These are phyloP conservation scores for Perkinsela sp. DNA, from an alignment of 208 protist species.

Conservation along the genomic window DNA sequence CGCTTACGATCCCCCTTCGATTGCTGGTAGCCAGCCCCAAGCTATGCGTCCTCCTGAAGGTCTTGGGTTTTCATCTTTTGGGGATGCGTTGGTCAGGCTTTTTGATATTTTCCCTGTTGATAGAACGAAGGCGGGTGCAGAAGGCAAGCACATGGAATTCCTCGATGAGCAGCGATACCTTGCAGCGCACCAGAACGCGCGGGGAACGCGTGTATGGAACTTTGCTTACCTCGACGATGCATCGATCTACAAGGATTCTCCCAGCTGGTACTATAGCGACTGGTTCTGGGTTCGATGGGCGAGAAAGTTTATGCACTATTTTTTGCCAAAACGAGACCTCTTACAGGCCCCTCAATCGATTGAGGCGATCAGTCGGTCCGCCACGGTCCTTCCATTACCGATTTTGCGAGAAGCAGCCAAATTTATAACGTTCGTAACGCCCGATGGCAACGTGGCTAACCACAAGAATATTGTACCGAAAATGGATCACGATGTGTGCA, in stretches of 20 bases:
- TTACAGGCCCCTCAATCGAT: neutral
- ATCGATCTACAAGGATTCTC: neutral
- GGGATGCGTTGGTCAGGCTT: too few species aligned
- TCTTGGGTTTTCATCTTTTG: too few species aligned
- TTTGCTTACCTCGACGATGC: neutral
- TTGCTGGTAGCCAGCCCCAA: neutral
- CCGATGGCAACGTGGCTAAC: neutral
- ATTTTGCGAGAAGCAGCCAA: neutral
- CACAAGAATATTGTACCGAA: neutral
- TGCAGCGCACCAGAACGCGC: neutral
- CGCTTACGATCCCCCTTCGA: neutral
- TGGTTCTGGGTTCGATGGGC: neutral
- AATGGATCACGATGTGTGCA: neutral
- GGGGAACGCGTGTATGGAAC: neutral
- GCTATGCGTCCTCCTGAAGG: neutral
- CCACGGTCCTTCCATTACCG: neutral
- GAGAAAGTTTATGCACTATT: neutral
- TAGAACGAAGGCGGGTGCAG: neutral
- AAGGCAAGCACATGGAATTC: neutral
- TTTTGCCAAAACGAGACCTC: neutral
- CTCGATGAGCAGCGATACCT: neutral
- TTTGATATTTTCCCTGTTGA: too few species aligned
- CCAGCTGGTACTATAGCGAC: neutral
- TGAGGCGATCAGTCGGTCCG: neutral
- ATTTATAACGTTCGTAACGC: neutral